Evolutionary conservation across 495 filamentous ascomycete species (phyloP), one percentile per base, ranked within the genome.

Genomic region (Trichoderma asperelloides): DNA sequence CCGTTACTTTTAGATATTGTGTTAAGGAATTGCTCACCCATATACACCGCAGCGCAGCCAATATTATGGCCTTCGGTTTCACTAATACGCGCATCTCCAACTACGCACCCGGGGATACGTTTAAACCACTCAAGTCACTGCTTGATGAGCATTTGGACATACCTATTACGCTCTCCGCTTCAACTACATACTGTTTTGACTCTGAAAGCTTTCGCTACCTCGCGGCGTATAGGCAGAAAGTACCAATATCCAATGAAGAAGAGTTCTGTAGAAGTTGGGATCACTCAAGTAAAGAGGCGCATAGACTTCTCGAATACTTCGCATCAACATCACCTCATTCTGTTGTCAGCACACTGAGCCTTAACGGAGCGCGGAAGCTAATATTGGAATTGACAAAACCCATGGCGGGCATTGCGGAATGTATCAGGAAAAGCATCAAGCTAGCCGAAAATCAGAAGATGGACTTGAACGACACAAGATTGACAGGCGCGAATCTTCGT

Each of bases 181-280:
- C 74, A 2, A 78, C 69, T 15, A 71, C 70, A 0, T 82, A 79
- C 62, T 81, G 78, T 62, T 81, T 82, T 37, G 79, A 82, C 66
- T 81, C 79, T 0, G 79, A 81, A 67, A 77, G 74, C 60, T 82
- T 82, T 64, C 77, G 79, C 0, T 82, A 75, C 60, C 69, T 82
- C 0, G 79, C 78, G 2, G 79, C 79, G 3, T 63, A 66, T 33
- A 79, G 77, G 45, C 71, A 74, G 11, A 73, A 74, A 16, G 43
- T 77, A 23, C 60, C 66, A 16, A 71, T 78, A 67, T 64, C 64
- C 8, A 70, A 75, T n/a, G 39, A 72, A 60, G 71, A 75, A 49
- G 78, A 78, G 18, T 77, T 74, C 30, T 21, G 62, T 4, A 69
- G 71, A 25, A 77, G 77, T 64, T 82, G 80, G 80, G 66, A 74